A percentile compares a stretch with the other conserved stretches of the same genome.
phyloP scores from a whole-genome alignment of 305 asterid species.

The Solanum hybrid region DNA sequence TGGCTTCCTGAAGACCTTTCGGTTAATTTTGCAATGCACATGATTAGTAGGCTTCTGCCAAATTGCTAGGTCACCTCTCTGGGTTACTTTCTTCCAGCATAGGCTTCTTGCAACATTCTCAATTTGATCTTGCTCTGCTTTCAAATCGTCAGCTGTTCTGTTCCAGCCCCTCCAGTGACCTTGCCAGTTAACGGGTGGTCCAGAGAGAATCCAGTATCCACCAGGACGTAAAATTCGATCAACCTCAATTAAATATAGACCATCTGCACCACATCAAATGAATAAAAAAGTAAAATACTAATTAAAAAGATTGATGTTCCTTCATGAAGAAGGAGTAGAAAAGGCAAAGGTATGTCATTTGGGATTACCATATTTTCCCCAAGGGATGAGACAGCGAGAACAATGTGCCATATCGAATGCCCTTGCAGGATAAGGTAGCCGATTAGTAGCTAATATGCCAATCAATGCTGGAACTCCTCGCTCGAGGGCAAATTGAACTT shows the following conservation, averaged over 20 bases:
- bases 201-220: conserved; percentile 91
- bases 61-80: conserved; percentile 65
- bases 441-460: conserved; percentile 62
- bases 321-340: background rate
- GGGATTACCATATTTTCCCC: conserved; percentile 64
- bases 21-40: conserved; percentile 48
- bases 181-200: conserved; percentile 93
- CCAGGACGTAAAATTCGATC: conserved; percentile 91
- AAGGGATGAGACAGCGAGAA: conserved; percentile 88
- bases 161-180: conserved; percentile 81
- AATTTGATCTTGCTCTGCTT: conserved; percentile 53
- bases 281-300: background rate
- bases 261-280: conserved; percentile 39
- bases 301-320: background rate
- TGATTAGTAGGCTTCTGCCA: conserved; percentile 90
- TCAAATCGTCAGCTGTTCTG: conserved; percentile 47
- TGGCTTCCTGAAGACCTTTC: conserved; percentile 66
- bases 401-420: conserved; percentile 96
- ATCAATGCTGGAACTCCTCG: conserved; percentile 91
- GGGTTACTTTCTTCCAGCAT: conserved; percentile 79
- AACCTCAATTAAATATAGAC: conserved; percentile 78
- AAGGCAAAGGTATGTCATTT: background rate
- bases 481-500: conserved; percentile 88
- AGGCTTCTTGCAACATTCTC: conserved; percentile 69
- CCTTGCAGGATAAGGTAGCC: conserved; percentile 84